Percentiles rank a stretch among this genome's conserved stretches.
phyloP scores from a whole-genome alignment of 2,329 filamentous ascomycete species.

The Sclerotinia borealis region DNA sequence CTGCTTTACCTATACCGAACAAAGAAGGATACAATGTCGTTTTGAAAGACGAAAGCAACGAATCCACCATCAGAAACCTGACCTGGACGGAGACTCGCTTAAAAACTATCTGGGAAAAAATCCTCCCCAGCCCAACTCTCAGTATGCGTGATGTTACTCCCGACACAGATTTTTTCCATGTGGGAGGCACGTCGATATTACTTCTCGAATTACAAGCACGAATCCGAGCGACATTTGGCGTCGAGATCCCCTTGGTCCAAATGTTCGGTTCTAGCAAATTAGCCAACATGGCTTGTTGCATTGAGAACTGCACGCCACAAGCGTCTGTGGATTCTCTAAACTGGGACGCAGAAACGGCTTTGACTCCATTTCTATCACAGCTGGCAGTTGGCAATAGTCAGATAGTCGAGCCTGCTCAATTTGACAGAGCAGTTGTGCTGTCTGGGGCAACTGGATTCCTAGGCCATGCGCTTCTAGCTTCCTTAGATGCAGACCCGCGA shows the following conservation, averaged over 20 bases:
- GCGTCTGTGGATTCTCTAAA: not conserved
- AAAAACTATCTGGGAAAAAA: slow-evolving; percentile 14
- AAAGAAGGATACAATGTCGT: slow-evolving; percentile 33
- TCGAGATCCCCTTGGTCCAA: slow-evolving; percentile 20
- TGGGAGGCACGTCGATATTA: slow-evolving; percentile 35
- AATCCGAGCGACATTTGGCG: slow-evolving; percentile 25
- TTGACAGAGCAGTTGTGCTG: slow-evolving; percentile 22
- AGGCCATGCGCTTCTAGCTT: slow-evolving; percentile 33
- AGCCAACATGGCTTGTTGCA: slow-evolving; percentile 15
- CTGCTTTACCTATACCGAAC: slow-evolving; percentile 31
- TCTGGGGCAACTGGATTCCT: slow-evolving; percentile 40
- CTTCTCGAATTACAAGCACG: slow-evolving; percentile 29
- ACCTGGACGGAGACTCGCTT: slow-evolving; percentile 8
- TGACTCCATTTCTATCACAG: not conserved
- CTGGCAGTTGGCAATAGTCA: not conserved
- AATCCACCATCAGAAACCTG: not conserved
- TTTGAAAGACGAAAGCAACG: slow-evolving; percentile 10
- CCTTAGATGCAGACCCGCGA: slow-evolving; percentile 31
- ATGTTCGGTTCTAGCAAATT: slow-evolving; percentile 27
- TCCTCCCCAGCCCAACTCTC: not conserved
- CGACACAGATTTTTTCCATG: slow-evolving; percentile 30
- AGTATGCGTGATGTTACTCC: not conserved
- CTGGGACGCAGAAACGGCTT: not conserved
- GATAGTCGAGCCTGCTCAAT: not conserved
- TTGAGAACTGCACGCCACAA: not conserved